Percentiles rank a stretch among this genome's conserved stretches.
These are phyloP conservation scores for Eimeria sp. DNA, from an alignment of 169 alveolate species.

Conservation along the genomic window DNA sequence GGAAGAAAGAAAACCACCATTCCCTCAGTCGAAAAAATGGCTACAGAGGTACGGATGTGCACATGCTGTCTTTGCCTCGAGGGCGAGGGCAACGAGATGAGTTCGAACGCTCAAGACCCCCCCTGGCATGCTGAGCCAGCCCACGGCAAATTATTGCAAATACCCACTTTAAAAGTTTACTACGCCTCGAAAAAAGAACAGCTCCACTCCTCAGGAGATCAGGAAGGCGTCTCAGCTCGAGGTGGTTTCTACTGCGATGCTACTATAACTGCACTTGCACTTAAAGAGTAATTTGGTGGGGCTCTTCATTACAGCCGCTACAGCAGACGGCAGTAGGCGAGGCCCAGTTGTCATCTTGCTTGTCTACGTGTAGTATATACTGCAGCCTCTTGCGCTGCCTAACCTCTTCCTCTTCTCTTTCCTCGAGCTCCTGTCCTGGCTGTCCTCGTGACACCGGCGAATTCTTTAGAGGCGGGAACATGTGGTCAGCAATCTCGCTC, in stretches of 20 bases:
- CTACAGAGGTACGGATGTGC: slow-evolving; percentile 13
- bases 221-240: slow-evolving; percentile 7
- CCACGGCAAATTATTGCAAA: slow-evolving; percentile 8
- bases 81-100: slow-evolving; percentile 66
- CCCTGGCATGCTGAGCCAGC: slow-evolving; percentile 34
- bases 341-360: slow-evolving; percentile 62
- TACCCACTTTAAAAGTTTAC: not conserved
- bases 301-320: slow-evolving; percentile 70
- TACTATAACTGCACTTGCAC: slow-evolving; percentile 1
- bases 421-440: slow-evolving; percentile 48
- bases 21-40: not conserved
- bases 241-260: slow-evolving; percentile 2
- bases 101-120: slow-evolving; percentile 30
- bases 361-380: slow-evolving; percentile 51
- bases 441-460: slow-evolving; percentile 57
- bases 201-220: not conserved
- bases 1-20: not conserved
- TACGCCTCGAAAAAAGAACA: not conserved
- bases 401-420: slow-evolving; percentile 73
- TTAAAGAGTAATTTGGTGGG: slow-evolving; percentile 43
- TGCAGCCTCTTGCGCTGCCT: slow-evolving; percentile 66
- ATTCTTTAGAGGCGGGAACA: slow-evolving; percentile 81
- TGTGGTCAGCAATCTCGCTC: slow-evolving; percentile 78
- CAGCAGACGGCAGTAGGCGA: slow-evolving; percentile 59
- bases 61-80: slow-evolving; percentile 27